Conservation (phyloP, 139 green algal genomes). For the Bryopsis sp. region DNA sequence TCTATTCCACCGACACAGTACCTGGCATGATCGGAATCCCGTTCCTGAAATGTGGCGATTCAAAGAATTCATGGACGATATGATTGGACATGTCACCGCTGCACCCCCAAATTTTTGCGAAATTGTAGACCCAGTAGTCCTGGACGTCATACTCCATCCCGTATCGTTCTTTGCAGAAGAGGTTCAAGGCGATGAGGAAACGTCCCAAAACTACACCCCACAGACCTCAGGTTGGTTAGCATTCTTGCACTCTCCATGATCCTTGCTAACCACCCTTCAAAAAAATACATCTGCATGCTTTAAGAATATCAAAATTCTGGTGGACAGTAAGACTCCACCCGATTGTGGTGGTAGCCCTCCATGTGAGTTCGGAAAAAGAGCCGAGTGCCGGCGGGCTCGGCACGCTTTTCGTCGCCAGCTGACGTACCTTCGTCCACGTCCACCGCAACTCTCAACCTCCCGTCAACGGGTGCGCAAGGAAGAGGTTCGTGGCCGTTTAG, state of each 20-base stretch:
- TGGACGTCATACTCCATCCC: constrained; percentile 53
- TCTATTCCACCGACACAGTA: no score
- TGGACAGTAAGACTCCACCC: no score
- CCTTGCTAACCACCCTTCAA: background rate
- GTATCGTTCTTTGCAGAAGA: constrained; percentile 68
- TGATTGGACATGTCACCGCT: constrained; percentile 70
- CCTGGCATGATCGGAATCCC: constrained; percentile 83
- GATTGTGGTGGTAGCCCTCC: no score
- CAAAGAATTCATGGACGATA: constrained; percentile 91
- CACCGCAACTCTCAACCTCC: constrained; percentile 18
- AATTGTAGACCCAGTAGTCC: constrained; percentile 87
- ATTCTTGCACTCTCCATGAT: constrained; percentile 4
- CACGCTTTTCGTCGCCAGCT: no score
- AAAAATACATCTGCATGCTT: no score
- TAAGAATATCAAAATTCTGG: no score
- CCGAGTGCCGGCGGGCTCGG: no score
- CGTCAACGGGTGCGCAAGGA: background rate
- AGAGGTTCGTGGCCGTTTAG: no score
- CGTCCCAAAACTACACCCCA: constrained; percentile 64
- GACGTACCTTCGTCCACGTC: constrained; percentile 24
- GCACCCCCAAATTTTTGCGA: constrained; percentile 85
- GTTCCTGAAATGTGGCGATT: constrained; percentile 72
- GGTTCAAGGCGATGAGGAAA: constrained; percentile 75
- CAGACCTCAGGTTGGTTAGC: background rate
- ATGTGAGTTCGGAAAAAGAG: no score